A percentile compares a stretch with the other conserved stretches of the same genome.
phyloP scores from a whole-genome alignment of 1,139 yeast genomes.

The Suhomyces coccinellae region DNA sequence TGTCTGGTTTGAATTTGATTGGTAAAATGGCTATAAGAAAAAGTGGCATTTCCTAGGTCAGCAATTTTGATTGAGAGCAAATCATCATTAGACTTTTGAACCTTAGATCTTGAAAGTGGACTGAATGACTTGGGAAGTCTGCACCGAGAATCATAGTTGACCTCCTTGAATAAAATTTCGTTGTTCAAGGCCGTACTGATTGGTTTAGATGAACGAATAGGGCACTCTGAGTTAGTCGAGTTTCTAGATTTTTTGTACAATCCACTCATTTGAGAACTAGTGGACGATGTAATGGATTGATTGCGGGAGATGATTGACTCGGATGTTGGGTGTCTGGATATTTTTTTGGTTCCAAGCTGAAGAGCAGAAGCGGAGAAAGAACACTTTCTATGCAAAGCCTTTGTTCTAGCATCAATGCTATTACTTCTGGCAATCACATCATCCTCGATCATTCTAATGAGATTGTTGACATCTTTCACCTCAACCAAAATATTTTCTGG shows the following conservation, averaged over 20 bases:
- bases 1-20: constrained; percentile 86
- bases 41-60: constrained; percentile 86
- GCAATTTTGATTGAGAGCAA: constrained; percentile 58
- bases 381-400: constrained; percentile 2
- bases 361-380: constrained; percentile 3
- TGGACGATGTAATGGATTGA: constrained; percentile 8
- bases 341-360: constrained; percentile 1
- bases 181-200: constrained; percentile 24
- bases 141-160: constrained; percentile 6
- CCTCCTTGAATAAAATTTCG: constrained; percentile 24
- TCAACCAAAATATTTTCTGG: constrained; percentile 88
- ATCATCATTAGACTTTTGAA: constrained; percentile 3
- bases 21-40: constrained; percentile 70
- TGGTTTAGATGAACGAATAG: constrained; percentile 35
- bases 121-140: constrained; percentile 6
- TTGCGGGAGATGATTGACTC: constrained; percentile 10
- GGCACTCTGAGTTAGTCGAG: constrained; percentile 26
- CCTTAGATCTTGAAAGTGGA: background rate
- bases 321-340: constrained; percentile 4
- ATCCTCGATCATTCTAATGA: constrained; percentile 57
- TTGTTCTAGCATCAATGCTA: constrained; percentile 7
- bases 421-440: constrained; percentile 34
- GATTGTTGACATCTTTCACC: constrained; percentile 72
- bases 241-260: constrained; percentile 28
- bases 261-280: constrained; percentile 10